phyloP scores from a whole-genome alignment of 148 eudicot species.

The Rhododendron mucronatum region DNA sequence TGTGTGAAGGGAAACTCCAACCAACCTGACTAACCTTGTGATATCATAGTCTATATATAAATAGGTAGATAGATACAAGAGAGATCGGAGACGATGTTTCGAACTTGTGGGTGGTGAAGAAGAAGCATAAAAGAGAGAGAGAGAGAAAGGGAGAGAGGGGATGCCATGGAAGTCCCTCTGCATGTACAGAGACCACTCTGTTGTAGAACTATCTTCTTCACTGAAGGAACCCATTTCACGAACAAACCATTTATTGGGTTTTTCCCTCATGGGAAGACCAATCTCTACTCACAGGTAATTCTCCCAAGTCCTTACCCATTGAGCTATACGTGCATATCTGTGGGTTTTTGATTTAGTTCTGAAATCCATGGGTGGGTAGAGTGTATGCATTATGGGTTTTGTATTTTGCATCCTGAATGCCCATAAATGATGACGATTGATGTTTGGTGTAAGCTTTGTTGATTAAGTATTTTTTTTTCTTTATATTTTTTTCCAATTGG shows the following conservation, averaged over 20 bases:
- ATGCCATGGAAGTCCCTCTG: constrained; percentile 51
- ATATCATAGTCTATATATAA: not conserved
- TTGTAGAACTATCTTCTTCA: constrained; percentile 20
- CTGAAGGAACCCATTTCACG: constrained; percentile 31
- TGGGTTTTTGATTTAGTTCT: constrained; percentile 5
- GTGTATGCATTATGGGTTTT: not conserved
- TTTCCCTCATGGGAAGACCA: constrained; percentile 24
- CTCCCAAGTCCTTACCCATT: not conserved
- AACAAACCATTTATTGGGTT: constrained; percentile 48
- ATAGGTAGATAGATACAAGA: not conserved
- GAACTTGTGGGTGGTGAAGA: constrained; percentile 17
- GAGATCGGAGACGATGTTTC: constrained; percentile 7
- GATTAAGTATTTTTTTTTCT: not conserved
- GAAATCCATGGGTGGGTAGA: not conserved
- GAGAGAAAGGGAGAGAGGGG: not conserved
- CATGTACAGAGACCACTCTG: constrained; percentile 41
- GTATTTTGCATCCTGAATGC: not conserved
- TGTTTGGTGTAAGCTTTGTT: not conserved
- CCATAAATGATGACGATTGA: not conserved
- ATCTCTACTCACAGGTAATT: constrained; percentile 12
- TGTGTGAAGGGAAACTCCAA: too few species aligned
- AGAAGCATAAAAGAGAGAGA: not conserved
- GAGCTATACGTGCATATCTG: not conserved
- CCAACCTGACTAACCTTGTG: too few species aligned
- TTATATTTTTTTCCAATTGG: not conserved